Conservation (phyloP, 208 protist genomes). For the Leishmania major region DNA sequence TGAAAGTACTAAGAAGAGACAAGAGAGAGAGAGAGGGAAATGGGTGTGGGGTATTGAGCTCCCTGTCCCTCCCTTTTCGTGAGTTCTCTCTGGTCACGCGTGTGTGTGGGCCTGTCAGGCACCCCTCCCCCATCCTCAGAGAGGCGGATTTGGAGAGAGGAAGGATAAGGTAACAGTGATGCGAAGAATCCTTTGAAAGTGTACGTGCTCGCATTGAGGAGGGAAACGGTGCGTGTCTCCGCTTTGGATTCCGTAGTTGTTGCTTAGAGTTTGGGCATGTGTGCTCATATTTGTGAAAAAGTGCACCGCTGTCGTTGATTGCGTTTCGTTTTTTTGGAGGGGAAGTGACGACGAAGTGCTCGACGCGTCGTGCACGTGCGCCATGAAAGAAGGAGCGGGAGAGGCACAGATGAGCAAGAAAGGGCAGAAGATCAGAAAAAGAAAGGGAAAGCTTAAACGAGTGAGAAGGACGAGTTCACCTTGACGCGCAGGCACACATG, state of each 20-base stretch:
- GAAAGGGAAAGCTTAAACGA: neutral
- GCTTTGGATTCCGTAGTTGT: neutral
- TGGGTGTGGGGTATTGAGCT: neutral
- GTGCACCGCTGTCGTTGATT: neutral
- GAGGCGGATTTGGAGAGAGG: neutral
- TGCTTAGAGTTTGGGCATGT: conserved; percentile 7
- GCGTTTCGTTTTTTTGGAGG: neutral
- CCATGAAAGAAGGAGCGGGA: neutral
- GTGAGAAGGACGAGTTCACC: neutral
- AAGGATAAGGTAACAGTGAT: neutral
- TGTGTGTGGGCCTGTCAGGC: neutral
- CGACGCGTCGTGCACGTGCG: neutral
- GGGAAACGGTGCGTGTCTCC: neutral
- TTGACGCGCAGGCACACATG: neutral
- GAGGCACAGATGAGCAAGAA: neutral
- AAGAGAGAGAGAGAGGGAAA: neutral
- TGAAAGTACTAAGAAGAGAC: neutral
- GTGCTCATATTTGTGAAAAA: neutral
- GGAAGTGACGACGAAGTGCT: neutral
- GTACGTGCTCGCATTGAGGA: neutral
- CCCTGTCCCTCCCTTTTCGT: neutral
- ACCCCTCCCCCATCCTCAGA: neutral
- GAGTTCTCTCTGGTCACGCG: neutral
- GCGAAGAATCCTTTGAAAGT: neutral
- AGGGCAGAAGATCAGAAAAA: neutral